Evolutionary conservation across 495 filamentous ascomycete species (phyloP), one percentile per base, ranked within the genome.

Genomic region (Xylaria acuta): DNA sequence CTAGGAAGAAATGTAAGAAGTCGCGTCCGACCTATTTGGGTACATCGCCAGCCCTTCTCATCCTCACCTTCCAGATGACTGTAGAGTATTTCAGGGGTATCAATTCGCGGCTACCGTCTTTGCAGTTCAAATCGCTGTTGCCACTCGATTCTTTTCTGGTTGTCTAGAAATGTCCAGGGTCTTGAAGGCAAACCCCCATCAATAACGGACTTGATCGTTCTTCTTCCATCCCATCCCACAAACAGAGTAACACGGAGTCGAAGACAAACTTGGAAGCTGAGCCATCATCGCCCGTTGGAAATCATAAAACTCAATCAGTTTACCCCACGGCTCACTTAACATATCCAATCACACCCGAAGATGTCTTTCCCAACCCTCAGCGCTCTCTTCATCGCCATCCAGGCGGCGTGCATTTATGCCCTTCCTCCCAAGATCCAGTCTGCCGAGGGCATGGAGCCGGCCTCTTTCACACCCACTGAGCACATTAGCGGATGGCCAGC

Each of bases 401-500:
- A 66, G 62, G 63, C 63, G 32, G 22, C 40, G 30, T 43, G 32
- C 5, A 25, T 67, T 14, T 32, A 40, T 40, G 70, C 51, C 5
- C 54, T 72, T 2, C 70, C 70, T 11, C 59, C 70, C 36, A 65
- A 66, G 38, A 27, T 34, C 38, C 49, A 67, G 20, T 8, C 30
- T 11, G 27, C 18, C 14, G 63, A 60, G 58, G 63, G 12, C 22
- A 4, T 56, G 3, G 63, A 67, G 41, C 6, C 11, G 38, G 20
- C 49, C 36, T n/a, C 22, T 14, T 59, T 72, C 60, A 43, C 47
- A 16, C 69, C 60, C 36, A 6, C 69, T 25, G 22, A 45, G 4
- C 47, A 47, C 47, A 71, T 71, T 12, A 20, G 16, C 30, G 69
- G 69, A 22, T 71, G 69, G 69, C 69, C 69, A 8, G 14, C 34